Conservation (phyloP, 1,284 basidiomycete genomes). For the Taiwanofungus camphoratus region DNA sequence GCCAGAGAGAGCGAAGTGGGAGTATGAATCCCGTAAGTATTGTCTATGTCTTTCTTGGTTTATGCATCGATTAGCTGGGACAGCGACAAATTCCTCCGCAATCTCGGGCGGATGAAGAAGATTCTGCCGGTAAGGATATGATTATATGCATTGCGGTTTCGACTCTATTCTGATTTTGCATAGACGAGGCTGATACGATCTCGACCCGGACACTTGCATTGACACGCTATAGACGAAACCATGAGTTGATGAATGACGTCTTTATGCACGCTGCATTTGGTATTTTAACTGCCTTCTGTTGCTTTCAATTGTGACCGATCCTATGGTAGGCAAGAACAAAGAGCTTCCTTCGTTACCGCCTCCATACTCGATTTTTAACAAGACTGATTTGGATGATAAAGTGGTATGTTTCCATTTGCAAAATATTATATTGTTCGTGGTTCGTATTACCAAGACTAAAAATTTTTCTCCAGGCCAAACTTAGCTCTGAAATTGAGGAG, state of each 20-base stretch:
- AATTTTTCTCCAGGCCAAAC: conserved; percentile 32
- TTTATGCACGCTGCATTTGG: conserved; percentile 68
- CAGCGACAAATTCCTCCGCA: conserved; percentile 24
- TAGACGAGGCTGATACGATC: conserved; percentile 67
- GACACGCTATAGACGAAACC: conserved; percentile 69
- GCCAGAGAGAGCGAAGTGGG: conserved; percentile 37
- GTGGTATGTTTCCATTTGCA: conserved; percentile 35
- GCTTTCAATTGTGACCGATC: conserved; percentile 6
- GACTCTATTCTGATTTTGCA: neutral
- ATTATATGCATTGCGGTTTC: conserved; percentile 1
- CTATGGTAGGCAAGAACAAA: conserved; percentile 38
- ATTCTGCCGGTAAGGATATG: conserved; percentile 52
- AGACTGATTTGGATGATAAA: conserved; percentile 50
- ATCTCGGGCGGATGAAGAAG: conserved; percentile 54
- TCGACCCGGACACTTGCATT: conserved; percentile 66
- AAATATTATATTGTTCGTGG: neutral
- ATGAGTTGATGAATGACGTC: conserved; percentile 77
- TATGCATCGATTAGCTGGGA: conserved; percentile 10
- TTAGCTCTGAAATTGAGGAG: conserved; percentile 43
- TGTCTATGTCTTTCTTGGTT: conserved; percentile 4
- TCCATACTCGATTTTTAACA: conserved; percentile 54
- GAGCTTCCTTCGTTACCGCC: conserved; percentile 25
- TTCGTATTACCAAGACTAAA: conserved; percentile 2
- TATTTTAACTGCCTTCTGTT: conserved; percentile 19
- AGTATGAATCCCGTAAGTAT: conserved; percentile 22